A percentile compares a stretch with the other conserved stretches of the same genome.
These are phyloP conservation scores for Ophiostoma triangulosporum DNA, from an alignment of 2,329 filamentous ascomycete species.

Conservation along the genomic window DNA sequence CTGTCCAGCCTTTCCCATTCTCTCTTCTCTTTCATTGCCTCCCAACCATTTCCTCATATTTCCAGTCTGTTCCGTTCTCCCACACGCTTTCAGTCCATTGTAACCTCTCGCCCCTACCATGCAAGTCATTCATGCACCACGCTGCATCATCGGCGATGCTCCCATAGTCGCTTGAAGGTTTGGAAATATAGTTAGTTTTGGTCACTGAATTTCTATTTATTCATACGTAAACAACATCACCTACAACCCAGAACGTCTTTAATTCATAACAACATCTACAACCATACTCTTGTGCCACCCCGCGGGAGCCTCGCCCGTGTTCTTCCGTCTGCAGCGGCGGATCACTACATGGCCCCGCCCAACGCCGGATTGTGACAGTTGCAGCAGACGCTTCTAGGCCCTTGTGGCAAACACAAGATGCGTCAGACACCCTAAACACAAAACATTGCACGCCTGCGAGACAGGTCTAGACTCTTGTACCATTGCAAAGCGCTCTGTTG, in stretches of 20 bases:
- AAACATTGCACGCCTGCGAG: background rate
- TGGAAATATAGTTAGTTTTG: too few species aligned
- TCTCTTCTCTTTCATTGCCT: background rate
- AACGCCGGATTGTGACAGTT: background rate
- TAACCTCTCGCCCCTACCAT: too few species aligned
- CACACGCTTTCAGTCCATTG: too few species aligned
- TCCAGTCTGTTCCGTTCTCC: too few species aligned
- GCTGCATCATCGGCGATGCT: too few species aligned
- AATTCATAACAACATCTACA: too few species aligned
- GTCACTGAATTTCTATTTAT: too few species aligned
- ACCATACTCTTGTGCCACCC: background rate
- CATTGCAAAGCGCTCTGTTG: background rate
- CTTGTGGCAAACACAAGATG: background rate
- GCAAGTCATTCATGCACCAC: too few species aligned
- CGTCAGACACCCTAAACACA: background rate
- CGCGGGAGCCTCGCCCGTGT: background rate
- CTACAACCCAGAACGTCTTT: too few species aligned
- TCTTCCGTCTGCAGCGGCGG: background rate
- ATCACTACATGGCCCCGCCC: background rate
- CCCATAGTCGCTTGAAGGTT: too few species aligned
- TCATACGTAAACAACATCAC: too few species aligned
- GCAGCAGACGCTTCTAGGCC: background rate
- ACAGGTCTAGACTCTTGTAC: background rate
- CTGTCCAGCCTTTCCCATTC: background rate
- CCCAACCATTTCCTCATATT: background rate